Conservation (phyloP, 176 grass and related monocot species). For the Puccinellia tenuiflora region DNA sequence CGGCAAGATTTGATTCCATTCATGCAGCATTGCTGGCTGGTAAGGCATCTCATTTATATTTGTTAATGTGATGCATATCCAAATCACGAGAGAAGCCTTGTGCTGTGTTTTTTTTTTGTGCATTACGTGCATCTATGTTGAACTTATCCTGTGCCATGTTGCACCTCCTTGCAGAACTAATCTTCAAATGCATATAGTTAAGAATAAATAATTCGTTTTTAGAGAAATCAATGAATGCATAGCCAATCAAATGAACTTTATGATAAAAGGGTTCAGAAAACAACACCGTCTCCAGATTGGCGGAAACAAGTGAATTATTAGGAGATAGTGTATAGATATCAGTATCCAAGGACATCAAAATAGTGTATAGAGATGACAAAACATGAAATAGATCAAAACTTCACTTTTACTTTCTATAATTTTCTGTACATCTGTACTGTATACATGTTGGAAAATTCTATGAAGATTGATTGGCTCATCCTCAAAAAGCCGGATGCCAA, state of each 20-base stretch:
- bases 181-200: neutral
- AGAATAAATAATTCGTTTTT: neutral
- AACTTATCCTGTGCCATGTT: neutral
- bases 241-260: neutral
- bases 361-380: too few relatives aligned
- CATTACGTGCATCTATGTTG: neutral
- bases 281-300: neutral
- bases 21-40: neutral
- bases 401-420: neutral
- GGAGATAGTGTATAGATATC: too few relatives aligned
- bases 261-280: neutral
- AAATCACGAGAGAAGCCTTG: neutral
- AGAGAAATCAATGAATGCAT: neutral
- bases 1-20: neutral
- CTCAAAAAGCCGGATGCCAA: constrained; percentile 20
- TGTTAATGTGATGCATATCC: neutral
- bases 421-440: neutral
- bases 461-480: constrained; percentile 9
- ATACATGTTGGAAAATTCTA: neutral
- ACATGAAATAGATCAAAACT: neutral
- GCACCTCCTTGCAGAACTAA: neutral
- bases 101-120: neutral
- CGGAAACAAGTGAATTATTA: neutral
- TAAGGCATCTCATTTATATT: neutral
- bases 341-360: too few relatives aligned